Percentiles rank a stretch among this genome's conserved stretches.
phyloP scores from a whole-genome alignment of 768 basidiomycete genomes.

The Kwoniella heveanensis region DNA sequence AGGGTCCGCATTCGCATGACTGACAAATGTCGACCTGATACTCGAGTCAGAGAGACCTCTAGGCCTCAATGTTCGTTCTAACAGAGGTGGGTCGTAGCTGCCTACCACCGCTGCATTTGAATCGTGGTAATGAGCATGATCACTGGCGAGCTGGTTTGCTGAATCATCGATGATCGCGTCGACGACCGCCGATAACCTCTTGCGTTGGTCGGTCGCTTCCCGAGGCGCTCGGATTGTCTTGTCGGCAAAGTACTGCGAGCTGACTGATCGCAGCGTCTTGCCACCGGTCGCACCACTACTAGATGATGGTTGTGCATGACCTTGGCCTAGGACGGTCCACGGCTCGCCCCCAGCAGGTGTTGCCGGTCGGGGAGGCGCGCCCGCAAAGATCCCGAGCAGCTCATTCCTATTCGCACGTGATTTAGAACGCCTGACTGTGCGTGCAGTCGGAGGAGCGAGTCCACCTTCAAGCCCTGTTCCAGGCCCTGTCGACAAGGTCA shows the following conservation, averaged over 20 bases:
- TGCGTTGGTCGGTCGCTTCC: conserved; percentile 32
- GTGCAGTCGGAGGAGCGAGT: conserved; percentile 12
- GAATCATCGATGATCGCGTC: conserved; percentile 75
- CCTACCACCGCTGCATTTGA: conserved; percentile 11
- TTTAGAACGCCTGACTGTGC: conserved; percentile 38
- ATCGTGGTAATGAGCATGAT: background rate
- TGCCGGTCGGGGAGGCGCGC: conserved; percentile 62
- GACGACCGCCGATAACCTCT: conserved; percentile 54
- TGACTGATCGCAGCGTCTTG: conserved; percentile 31
- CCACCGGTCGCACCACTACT: conserved; percentile 9
- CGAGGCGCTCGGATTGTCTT: conserved; percentile 23
- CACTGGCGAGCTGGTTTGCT: conserved; percentile 49
- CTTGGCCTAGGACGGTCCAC: conserved; percentile 67
- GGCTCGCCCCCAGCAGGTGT: conserved; percentile 61
- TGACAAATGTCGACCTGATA: conserved; percentile 79
- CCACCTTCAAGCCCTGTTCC: conserved; percentile 9
- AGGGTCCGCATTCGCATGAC: conserved; percentile 37
- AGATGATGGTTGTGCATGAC: conserved; percentile 4
- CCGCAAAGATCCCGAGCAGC: conserved; percentile 89
- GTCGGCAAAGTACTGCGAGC: conserved; percentile 45
- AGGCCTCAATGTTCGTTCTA: conserved; percentile 66
- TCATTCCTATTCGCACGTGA: conserved; percentile 48
- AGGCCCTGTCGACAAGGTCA: conserved; percentile 10
- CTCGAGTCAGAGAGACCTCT: conserved; percentile 90
- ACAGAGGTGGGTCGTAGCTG: conserved; percentile 58